Conservation (phyloP, 2,329 filamentous ascomycete species). For the Rhynchosporium graminicola region DNA sequence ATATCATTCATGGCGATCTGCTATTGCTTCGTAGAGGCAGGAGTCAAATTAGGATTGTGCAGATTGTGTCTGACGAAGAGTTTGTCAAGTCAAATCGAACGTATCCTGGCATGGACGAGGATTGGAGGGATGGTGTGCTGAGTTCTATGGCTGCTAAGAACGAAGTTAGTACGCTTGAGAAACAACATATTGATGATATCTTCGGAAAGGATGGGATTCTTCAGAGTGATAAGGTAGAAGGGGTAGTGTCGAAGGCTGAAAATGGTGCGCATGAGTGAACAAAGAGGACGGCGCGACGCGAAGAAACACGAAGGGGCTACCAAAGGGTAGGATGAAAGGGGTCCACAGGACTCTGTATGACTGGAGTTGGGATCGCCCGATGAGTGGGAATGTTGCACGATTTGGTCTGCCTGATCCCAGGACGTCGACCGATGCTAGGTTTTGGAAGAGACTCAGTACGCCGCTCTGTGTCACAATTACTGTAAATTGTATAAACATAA, state of each 20-base stretch:
- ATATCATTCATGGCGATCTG: slow-evolving; percentile 58
- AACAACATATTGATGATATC: slow-evolving; percentile 9
- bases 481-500: slow-evolving; percentile 8
- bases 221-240: not conserved
- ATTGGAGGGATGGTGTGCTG: slow-evolving; percentile 20
- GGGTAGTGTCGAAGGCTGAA: not conserved
- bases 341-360: no score
- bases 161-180: slow-evolving; percentile 12
- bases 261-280: not conserved
- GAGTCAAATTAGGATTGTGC: slow-evolving; percentile 61
- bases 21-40: slow-evolving; percentile 64
- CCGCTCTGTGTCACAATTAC: not conserved
- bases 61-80: slow-evolving; percentile 58
- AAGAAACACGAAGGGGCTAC: no score
- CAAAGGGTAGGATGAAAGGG: no score
- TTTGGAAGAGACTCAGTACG: not conserved
- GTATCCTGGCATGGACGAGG: slow-evolving; percentile 23
- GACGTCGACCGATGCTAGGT: not conserved
- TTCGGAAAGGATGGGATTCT: slow-evolving; percentile 9
- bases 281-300: not conserved
- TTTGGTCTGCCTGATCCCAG: not conserved
- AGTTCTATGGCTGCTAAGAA: slow-evolving; percentile 13
- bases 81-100: slow-evolving; percentile 23
- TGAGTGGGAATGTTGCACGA: not conserved
- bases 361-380: no score